Evolutionary conservation across 305 asterid species (phyloP).

Genomic region (Solanum hybrid): DNA sequence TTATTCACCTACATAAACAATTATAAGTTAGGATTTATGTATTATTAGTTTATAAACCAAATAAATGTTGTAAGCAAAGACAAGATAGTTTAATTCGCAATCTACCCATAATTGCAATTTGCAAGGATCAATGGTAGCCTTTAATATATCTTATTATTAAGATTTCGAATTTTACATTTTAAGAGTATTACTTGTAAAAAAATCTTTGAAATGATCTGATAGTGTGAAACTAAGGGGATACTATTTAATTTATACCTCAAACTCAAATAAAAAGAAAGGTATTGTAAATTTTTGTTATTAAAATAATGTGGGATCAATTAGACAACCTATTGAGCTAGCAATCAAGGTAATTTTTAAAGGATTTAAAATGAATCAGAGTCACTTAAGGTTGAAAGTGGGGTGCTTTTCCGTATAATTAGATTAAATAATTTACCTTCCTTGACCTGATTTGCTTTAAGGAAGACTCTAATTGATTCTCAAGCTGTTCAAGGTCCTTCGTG

Average conservation of each 20-base stretch:
- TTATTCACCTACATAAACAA: not conserved
- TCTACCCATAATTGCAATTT: not conserved
- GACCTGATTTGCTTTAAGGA: conserved; percentile 25
- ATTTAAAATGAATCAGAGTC: not conserved
- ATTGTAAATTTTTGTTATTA: not conserved
- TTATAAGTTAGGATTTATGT: not conserved
- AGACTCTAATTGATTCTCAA: conserved; percentile 15
- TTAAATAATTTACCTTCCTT: conserved; percentile 20
- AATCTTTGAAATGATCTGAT: not conserved
- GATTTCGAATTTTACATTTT: not conserved
- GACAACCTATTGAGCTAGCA: not conserved
- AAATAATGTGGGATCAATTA: not conserved
- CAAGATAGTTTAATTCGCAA: not conserved
- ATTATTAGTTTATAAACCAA: not conserved
- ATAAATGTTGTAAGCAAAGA: not conserved
- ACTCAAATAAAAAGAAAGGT: not conserved
- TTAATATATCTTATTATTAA: not conserved
- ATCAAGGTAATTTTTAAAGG: not conserved
- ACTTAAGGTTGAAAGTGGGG: not conserved
- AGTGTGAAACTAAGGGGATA: not conserved
- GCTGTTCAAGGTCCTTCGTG: conserved; percentile 24
- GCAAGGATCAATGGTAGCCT: not conserved
- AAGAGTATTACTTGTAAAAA: not conserved
- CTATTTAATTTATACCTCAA: not conserved
- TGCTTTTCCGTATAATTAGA: not conserved